These are phyloP conservation scores for Piper longum DNA, from an alignment of 164 flowering plant genomes.

Conservation along the genomic window DNA sequence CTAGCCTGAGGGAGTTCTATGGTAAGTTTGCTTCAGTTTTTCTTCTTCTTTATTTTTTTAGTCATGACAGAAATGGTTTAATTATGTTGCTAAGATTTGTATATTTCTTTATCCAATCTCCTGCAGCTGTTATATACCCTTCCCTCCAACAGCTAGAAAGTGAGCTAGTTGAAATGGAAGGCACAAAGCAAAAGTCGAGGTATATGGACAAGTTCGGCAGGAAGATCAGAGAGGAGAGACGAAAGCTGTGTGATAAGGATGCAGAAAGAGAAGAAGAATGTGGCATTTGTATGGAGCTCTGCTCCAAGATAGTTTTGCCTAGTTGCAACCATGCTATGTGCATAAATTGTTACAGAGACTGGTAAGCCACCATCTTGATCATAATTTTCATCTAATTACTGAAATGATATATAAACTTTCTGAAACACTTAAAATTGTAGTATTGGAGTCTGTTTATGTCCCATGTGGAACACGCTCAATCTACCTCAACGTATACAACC, in stretches of 20 bases:
- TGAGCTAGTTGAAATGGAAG: slow-evolving; percentile 7
- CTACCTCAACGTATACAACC: too few relatives aligned
- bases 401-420: too few relatives aligned
- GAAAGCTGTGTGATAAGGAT: slow-evolving; percentile 24
- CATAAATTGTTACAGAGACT: too few relatives aligned
- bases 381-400: slow-evolving; percentile 13
- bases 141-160: too few relatives aligned
- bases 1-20: slow-evolving; percentile 10
- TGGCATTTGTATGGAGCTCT: slow-evolving; percentile 72
- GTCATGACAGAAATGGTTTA: background rate
- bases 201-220: slow-evolving; percentile 13
- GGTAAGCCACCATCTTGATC: too few relatives aligned
- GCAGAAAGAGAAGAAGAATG: slow-evolving; percentile 79
- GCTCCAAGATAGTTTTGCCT: slow-evolving; percentile 84
- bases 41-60: background rate
- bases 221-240: slow-evolving; percentile 30
- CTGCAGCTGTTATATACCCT: slow-evolving; percentile 8
- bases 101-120: slow-evolving; percentile 1
- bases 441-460: too few relatives aligned
- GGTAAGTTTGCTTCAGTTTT: background rate
- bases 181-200: slow-evolving; percentile 10
- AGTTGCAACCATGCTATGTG: slow-evolving; percentile 50
- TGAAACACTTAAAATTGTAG: too few relatives aligned
- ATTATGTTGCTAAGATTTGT: background rate
- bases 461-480: too few relatives aligned